These are phyloP conservation scores for Graphilbum sp. DNA, from an alignment of 2,329 filamentous ascomycete species.

Conservation along the genomic window DNA sequence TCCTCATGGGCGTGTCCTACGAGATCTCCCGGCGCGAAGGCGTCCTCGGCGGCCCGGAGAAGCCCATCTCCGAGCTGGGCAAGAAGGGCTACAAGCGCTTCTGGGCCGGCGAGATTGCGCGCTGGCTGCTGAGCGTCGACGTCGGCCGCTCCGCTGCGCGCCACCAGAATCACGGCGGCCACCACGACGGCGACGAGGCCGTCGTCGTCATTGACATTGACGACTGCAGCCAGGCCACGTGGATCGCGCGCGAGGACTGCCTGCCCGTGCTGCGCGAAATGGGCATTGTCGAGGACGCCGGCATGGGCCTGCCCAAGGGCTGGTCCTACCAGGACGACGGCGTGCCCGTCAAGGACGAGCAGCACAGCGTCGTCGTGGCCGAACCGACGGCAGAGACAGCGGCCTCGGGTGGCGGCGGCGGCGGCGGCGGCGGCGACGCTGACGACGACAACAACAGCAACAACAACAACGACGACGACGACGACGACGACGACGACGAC, in stretches of 20 bases:
- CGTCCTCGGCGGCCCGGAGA: constrained; percentile 80
- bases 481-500: too few species aligned
- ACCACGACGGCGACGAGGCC: constrained; percentile 4
- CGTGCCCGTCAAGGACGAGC: constrained; percentile 4
- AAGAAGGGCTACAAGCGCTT: constrained; percentile 68
- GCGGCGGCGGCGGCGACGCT: too few species aligned
- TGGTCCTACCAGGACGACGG: constrained; percentile 3
- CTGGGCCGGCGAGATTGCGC: constrained; percentile 71
- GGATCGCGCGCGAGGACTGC: constrained; percentile 75
- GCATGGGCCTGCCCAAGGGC: constrained; percentile 22
- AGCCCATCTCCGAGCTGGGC: constrained; percentile 77
- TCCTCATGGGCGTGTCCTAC: constrained; percentile 88
- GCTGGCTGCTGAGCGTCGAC: constrained; percentile 40
- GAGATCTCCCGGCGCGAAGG: constrained; percentile 75
- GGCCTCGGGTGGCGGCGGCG: neutral
- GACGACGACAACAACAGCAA: constrained; percentile 1
- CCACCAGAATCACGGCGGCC: neutral
- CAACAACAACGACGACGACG: constrained; percentile 1
- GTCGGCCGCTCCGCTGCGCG: constrained; percentile 6
- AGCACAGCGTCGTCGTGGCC: neutral
- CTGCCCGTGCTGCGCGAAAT: constrained; percentile 64
- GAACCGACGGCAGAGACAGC: neutral
- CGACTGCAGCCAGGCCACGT: constrained; percentile 60
- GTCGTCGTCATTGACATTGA: constrained; percentile 47
- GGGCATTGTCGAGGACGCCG: constrained; percentile 49